Base-by-base conservation (phyloP, 441 rosid genomes). In the Adansonia madagascariensis region DNA sequence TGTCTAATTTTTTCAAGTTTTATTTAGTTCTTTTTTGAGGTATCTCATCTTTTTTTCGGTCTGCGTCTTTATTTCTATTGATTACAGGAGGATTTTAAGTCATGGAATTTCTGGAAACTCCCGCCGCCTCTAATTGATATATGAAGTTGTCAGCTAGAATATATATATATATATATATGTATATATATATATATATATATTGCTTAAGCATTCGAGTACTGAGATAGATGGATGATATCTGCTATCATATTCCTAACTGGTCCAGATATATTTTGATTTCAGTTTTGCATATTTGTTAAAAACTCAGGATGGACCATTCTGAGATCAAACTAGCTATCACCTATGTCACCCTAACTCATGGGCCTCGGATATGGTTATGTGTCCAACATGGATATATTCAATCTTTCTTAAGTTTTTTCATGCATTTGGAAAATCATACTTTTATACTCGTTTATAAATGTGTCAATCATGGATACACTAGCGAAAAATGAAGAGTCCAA, bases 81-180 rank as follows among this genome's bases (percentile, higher is more conserved):
- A 17, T 50, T 76, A 71, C 92, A 95, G 99, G 99, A 95, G 87
- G 98, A 90, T 81, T 95, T 77, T 79, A 95, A 95, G 85, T 80
- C 95, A 17, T 95, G 98, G 98, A 95, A 95, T 85, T 95, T 73
- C 86, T 95, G 99, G 99, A 95, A 81, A 85, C 75, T 95, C 56
- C 95, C 98, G 1, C 89, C 94, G 75, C 94, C 91, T 60, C 68
- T 39, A 39, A 49, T 87, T 55, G 85, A 89, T 74, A 64, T 79
- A 63, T 88, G 85, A 89, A 68, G 78, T 61, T n/a, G 43, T 47
- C 81, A 46, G 66, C 60, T 43, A 27, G 71, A 74, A 24, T 24
- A 24, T 24, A 24, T 24, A 24, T 24, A 24, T 24, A 24, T 24
- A n/a, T n/a, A n/a, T n/a, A n/a, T n/a, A n/a, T n/a, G n/a, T n/a